Evolutionary conservation across 192 early-diverging fungal genomes (phyloP).

Genomic region (Coemansia sp.): DNA sequence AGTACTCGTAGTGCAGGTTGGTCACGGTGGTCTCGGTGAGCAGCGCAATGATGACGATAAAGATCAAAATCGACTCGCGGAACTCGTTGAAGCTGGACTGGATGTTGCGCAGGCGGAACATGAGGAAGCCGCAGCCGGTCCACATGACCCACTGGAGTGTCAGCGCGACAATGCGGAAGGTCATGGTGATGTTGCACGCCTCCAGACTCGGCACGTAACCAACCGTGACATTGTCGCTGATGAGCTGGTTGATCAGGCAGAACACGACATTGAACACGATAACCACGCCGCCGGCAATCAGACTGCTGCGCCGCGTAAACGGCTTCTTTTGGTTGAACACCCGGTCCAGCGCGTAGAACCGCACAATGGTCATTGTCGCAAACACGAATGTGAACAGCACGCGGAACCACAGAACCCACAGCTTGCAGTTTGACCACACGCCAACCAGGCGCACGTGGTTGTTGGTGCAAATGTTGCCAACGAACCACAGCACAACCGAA

Average conservation of each 20-base stretch:
- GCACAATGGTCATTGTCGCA: constrained; percentile 26
- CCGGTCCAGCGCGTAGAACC: constrained; percentile 39
- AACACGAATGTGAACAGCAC: constrained; percentile 25
- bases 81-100: constrained; percentile 52
- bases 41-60: constrained; percentile 19
- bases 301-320: constrained; percentile 15
- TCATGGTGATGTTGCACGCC: constrained; percentile 17
- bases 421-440: constrained; percentile 20
- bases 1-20: constrained; percentile 26
- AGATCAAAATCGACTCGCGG: constrained; percentile 36
- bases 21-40: constrained; percentile 33
- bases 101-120: constrained; percentile 45
- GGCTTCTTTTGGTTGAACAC: constrained; percentile 30
- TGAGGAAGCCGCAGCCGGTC: constrained; percentile 25
- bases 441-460: constrained; percentile 20
- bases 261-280: constrained; percentile 15
- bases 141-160: constrained; percentile 36
- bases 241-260: constrained; percentile 14
- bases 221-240: constrained; percentile 8
- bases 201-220: constrained; percentile 4
- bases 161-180: constrained; percentile 23
- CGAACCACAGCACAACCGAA: constrained; percentile 33
- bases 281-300: constrained; percentile 5
- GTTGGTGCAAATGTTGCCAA: constrained; percentile 29
- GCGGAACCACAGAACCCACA: constrained; percentile 44